A percentile compares a stretch with the other conserved stretches of the same genome.
phyloP scores from a whole-genome alignment of 495 filamentous ascomycete genomes.

The Podospora comata region DNA sequence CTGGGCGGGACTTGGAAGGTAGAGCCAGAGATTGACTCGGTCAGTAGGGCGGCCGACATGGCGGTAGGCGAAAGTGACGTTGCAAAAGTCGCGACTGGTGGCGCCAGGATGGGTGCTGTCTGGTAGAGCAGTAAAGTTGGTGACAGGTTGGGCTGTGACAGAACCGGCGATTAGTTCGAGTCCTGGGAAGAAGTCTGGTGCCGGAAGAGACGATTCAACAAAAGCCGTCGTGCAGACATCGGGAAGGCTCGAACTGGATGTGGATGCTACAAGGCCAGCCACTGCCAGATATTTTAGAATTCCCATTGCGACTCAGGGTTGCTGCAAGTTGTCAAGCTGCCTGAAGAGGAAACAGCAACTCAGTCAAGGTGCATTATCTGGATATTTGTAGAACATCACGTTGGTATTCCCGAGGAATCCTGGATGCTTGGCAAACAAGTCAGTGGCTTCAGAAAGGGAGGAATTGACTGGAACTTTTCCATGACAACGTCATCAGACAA shows the following conservation, averaged over 20 bases:
- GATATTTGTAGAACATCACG: background rate
- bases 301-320: background rate
- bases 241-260: background rate
- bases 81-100: conserved; percentile 35
- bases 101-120: background rate
- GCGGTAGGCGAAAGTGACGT: conserved; percentile 46
- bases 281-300: background rate
- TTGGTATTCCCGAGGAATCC: background rate
- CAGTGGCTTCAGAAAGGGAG: background rate
- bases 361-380: background rate
- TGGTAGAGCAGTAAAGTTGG: conserved; percentile 9
- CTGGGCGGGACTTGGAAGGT: conserved; percentile 38
- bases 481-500: background rate
- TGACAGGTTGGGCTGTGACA: conserved; percentile 4
- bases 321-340: background rate
- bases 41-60: conserved; percentile 38
- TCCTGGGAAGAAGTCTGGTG: conserved; percentile 3
- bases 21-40: conserved; percentile 38
- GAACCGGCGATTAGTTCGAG: background rate
- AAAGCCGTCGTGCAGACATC: conserved; percentile 7
- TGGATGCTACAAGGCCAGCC: background rate
- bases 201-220: conserved; percentile 10
- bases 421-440: background rate
- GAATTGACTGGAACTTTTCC: background rate
- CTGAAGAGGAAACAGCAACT: background rate